Evolutionary conservation across 1,284 basidiomycete genomes (phyloP).

Genomic region (Taiwanofungus camphoratus): DNA sequence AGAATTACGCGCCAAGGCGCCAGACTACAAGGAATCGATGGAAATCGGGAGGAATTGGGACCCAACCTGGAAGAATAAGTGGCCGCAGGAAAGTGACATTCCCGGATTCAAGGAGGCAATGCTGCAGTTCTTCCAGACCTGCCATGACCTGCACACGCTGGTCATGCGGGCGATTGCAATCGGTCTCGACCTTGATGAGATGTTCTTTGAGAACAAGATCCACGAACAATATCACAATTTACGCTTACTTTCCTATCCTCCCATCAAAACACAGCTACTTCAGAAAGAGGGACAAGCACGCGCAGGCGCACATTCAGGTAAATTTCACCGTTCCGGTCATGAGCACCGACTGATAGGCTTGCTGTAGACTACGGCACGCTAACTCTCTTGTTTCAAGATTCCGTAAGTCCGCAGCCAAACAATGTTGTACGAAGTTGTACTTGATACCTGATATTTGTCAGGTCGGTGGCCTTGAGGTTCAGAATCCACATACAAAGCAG

Average conservation of each 20-base stretch:
- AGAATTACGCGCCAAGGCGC: constrained; percentile 60
- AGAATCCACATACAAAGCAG: constrained; percentile 66
- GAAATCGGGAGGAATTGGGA: constrained; percentile 84
- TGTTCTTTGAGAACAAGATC: constrained; percentile 70
- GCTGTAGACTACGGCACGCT: constrained; percentile 73
- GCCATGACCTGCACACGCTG: constrained; percentile 66
- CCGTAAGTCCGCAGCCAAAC: too few relatives aligned
- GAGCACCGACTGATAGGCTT: constrained; percentile 3
- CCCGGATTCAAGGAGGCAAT: constrained; percentile 68
- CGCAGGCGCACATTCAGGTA: constrained; percentile 75
- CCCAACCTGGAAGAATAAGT: constrained; percentile 67
- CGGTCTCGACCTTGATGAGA: constrained; percentile 66
- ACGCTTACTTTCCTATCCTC: constrained; percentile 69
- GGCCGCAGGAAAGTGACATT: constrained; percentile 62
- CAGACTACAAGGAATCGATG: constrained; percentile 80
- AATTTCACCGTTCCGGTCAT: constrained; percentile 8
- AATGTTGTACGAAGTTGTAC: too few relatives aligned
- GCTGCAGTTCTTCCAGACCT: constrained; percentile 71
- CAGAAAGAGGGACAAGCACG: constrained; percentile 65
- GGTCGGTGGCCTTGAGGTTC: constrained; percentile 81
- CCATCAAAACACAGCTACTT: constrained; percentile 56
- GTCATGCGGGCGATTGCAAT: constrained; percentile 81
- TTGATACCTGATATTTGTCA: constrained; percentile 19
- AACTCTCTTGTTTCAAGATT: constrained; percentile 82
- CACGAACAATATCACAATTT: constrained; percentile 75